Evolutionary conservation across 257 asterid species (phyloP).

Genomic region (Rubia yunnanensis): DNA sequence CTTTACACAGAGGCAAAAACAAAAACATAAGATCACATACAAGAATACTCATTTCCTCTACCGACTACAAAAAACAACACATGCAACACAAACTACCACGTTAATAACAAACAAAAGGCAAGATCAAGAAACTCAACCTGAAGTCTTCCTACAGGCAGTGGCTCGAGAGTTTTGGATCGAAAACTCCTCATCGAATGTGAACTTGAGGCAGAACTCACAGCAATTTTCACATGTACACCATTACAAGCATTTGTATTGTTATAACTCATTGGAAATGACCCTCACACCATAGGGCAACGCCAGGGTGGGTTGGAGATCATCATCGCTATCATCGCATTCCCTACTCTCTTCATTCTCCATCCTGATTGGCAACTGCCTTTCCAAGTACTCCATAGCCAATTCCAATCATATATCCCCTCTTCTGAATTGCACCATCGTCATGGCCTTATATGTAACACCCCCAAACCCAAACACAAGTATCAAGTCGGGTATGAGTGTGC

Average conservation of each 20-base stretch:
- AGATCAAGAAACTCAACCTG: constrained; percentile 43
- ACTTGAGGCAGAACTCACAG: constrained; percentile 22
- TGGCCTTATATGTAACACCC: too few species aligned
- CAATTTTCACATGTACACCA: constrained; percentile 48
- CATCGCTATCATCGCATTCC: constrained; percentile 33
- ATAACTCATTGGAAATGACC: constrained; percentile 52
- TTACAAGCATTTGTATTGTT: constrained; percentile 23
- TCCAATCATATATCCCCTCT: constrained; percentile 86
- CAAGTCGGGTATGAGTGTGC: too few species aligned
- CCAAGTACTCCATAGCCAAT: constrained; percentile 64
- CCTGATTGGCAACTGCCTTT: constrained; percentile 78
- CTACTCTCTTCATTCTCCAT: constrained; percentile 20
- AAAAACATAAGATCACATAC: neutral
- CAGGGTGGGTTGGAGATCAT: constrained; percentile 31
- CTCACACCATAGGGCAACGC: constrained; percentile 75
- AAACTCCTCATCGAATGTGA: constrained; percentile 44
- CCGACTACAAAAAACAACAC: neutral
- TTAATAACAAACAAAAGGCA: neutral
- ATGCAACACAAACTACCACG: neutral
- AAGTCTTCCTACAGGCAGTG: constrained; percentile 63
- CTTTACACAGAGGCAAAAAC: constrained; percentile 28
- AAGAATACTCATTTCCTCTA: neutral
- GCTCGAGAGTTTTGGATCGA: constrained; percentile 82
- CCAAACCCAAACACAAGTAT: too few species aligned
- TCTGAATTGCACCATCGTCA: constrained; percentile 76